These are phyloP conservation scores for Melaleuca quinquenervia DNA, from an alignment of 345 rosid species.

Conservation along the genomic window DNA sequence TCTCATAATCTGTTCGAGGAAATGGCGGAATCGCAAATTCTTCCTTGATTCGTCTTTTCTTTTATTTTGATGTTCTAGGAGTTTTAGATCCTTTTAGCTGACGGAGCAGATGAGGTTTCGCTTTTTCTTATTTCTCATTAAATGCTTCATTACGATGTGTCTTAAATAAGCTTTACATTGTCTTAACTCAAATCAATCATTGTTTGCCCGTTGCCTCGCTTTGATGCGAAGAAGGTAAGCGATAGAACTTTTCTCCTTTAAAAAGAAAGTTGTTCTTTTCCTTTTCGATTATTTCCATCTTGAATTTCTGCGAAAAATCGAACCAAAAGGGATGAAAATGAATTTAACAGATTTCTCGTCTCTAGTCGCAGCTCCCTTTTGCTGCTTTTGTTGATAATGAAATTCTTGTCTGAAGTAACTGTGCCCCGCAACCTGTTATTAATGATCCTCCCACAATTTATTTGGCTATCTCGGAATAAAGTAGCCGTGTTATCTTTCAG, in stretches of 20 bases:
- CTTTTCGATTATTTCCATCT: background rate
- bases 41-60: background rate
- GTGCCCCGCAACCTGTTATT: background rate
- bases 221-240: background rate
- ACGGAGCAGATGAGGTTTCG: background rate
- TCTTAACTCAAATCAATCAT: background rate
- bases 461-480: background rate
- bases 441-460: background rate
- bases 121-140: background rate
- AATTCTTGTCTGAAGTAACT: background rate
- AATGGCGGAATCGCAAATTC: conserved; percentile 18
- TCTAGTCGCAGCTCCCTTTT: background rate
- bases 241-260: background rate
- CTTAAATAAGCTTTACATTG: background rate
- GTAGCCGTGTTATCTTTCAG: background rate
- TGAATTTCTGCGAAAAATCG: background rate
- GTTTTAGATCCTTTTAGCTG: background rate
- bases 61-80: conserved; percentile 1
- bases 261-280: background rate
- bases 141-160: background rate
- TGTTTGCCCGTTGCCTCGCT: background rate
- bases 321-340: background rate
- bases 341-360: background rate
- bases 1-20: conserved; percentile 14
- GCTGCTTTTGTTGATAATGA: background rate